Evolutionary conservation across 441 rosid genomes (phyloP).

Genomic region (Gossypium davidsonii): DNA sequence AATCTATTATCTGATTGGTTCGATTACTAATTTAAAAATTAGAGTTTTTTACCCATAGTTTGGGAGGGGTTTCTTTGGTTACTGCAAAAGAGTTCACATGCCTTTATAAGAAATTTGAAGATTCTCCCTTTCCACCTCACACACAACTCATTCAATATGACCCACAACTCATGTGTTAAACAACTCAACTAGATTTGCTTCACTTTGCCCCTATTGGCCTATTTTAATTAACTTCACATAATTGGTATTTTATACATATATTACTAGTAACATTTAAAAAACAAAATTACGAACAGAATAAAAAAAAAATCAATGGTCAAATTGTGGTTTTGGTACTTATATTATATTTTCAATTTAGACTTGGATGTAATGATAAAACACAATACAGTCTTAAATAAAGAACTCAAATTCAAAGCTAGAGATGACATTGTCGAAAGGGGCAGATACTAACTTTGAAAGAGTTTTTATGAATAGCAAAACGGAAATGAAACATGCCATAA

Average conservation of each 20-base stretch:
- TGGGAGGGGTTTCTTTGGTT: constrained; percentile 28
- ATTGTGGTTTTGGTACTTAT: background rate
- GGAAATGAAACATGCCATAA: too few relatives aligned
- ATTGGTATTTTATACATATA: background rate
- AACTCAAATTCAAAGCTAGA: too few relatives aligned
- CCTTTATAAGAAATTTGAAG: constrained; percentile 34
- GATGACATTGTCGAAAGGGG: too few relatives aligned
- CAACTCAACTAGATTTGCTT: constrained; percentile 59
- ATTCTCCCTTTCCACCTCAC: constrained; percentile 57
- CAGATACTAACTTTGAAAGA: too few relatives aligned
- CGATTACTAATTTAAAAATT: too few relatives aligned
- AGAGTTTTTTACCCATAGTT: too few relatives aligned
- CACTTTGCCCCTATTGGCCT: background rate
- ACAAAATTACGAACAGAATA: too few relatives aligned
- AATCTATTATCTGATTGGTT: too few relatives aligned
- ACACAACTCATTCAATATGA: constrained; percentile 23
- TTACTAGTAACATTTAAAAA: background rate
- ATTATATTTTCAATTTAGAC: too few relatives aligned
- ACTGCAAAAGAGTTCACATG: constrained; percentile 52
- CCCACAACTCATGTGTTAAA: constrained; percentile 65
- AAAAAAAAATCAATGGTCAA: background rate
- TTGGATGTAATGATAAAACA: too few relatives aligned
- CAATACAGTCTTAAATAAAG: too few relatives aligned
- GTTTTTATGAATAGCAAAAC: too few relatives aligned
- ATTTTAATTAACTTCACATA: background rate